Percentiles rank a stretch among this genome's conserved stretches.
These are phyloP conservation scores for Lentinus tigrinus DNA, from an alignment of 768 basidiomycete genomes.

Conservation along the genomic window DNA sequence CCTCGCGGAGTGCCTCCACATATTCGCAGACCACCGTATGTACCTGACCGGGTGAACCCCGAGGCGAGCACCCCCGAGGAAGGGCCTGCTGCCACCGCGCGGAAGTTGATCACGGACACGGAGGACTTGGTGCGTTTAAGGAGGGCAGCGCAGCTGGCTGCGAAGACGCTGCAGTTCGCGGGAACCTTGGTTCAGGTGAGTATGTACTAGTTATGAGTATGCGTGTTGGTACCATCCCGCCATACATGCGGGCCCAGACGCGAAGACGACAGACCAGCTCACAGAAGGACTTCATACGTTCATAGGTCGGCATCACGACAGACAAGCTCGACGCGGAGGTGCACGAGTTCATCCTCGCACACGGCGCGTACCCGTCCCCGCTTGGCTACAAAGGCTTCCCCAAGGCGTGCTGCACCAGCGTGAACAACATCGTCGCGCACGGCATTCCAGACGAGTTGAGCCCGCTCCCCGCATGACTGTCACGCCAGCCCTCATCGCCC, in stretches of 20 bases:
- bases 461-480: background rate
- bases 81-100: background rate
- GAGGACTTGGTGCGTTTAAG: slow-evolving; percentile 15
- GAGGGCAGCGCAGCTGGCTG: slow-evolving; percentile 22
- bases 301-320: slow-evolving; percentile 71
- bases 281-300: background rate
- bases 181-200: slow-evolving; percentile 23
- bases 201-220: background rate
- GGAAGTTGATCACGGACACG: slow-evolving; percentile 10
- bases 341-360: slow-evolving; percentile 66
- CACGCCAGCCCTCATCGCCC: background rate
- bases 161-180: slow-evolving; percentile 20
- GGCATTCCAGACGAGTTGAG: slow-evolving; percentile 89
- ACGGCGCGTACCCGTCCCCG: slow-evolving; percentile 85
- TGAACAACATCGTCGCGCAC: slow-evolving; percentile 86
- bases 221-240: background rate
- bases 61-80: background rate
- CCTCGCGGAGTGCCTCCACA: slow-evolving; percentile 54
- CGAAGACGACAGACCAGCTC: background rate
- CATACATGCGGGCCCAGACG: too few relatives aligned
- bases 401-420: slow-evolving; percentile 78
- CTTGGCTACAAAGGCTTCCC: slow-evolving; percentile 75
- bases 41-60: background rate
- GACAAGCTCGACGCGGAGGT: slow-evolving; percentile 68
- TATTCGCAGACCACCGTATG: slow-evolving; percentile 54